Percentiles rank a stretch among this genome's conserved stretches.
Conservation (phyloP, 495 filamentous ascomycete species). For the Neurospora sp. region DNA sequence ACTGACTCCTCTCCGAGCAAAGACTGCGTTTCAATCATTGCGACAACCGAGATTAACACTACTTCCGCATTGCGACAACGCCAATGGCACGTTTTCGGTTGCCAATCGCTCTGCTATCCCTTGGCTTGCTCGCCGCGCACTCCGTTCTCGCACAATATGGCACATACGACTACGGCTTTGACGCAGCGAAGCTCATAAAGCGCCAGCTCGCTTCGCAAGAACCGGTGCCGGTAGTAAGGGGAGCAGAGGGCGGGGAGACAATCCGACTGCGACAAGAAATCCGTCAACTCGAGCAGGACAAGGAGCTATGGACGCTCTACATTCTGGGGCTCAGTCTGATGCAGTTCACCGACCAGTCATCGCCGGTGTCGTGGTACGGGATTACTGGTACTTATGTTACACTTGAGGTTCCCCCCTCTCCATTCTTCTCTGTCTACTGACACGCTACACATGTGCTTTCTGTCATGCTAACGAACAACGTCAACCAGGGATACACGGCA, state of each 20-base stretch:
- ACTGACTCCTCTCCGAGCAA: not conserved
- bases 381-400: constrained; percentile 26
- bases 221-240: constrained; percentile 8
- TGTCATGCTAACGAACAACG: not conserved
- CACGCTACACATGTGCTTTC: not conserved
- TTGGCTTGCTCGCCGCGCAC: not conserved
- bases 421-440: constrained; percentile 1
- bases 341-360: constrained; percentile 42
- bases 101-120: not conserved
- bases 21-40: not conserved
- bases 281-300: constrained; percentile 44
- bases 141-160: constrained; percentile 9
- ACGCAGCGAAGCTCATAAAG: constrained; percentile 14
- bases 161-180: constrained; percentile 34
- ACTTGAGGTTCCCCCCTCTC: not conserved
- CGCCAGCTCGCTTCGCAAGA: constrained; percentile 11
- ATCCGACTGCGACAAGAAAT: constrained; percentile 36
- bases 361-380: constrained; percentile 50
- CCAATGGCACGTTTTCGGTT: constrained; percentile 5
- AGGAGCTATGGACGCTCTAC: constrained; percentile 49
- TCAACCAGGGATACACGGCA: constrained; percentile 51
- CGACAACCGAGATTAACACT: not conserved
- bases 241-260: constrained; percentile 4
- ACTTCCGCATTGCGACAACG: not conserved
- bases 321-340: constrained; percentile 44